Conservation (phyloP, 495 filamentous ascomycete genomes). For the Cudoniella acicularis region DNA sequence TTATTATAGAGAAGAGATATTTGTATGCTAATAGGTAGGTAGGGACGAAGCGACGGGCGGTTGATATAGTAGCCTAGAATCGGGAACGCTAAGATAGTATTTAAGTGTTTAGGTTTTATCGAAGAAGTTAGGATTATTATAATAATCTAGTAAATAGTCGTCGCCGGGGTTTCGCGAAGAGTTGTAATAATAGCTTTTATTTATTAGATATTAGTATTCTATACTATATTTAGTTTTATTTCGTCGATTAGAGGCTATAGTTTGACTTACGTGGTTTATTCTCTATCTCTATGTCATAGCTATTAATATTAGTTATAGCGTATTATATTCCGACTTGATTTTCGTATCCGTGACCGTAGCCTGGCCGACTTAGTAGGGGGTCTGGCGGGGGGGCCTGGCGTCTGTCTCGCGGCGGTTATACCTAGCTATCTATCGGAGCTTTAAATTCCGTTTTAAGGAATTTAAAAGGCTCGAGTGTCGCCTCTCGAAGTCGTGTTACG, state of each 20-base stretch:
- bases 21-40: not conserved
- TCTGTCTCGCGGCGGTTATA: not conserved
- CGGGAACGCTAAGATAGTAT: not conserved
- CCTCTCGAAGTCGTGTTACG: not conserved
- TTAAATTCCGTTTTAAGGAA: not conserved
- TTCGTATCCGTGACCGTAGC: too few relatives aligned
- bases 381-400: too few relatives aligned
- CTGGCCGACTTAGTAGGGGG: not conserved
- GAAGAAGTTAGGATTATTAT: not conserved
- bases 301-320: too few relatives aligned
- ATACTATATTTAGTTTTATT: not conserved
- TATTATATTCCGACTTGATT: too few relatives aligned
- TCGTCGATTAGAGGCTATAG: not conserved
- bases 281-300: not conserved
- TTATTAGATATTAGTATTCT: not conserved
- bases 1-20: not conserved
- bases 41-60: not conserved
- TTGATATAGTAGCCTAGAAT: not conserved
- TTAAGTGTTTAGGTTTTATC: not conserved
- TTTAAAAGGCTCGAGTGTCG: not conserved
- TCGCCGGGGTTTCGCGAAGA: not conserved
- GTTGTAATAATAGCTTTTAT: not conserved
- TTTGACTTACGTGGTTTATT: not conserved
- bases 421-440: not conserved
- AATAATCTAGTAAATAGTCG: not conserved